Conservation (phyloP, 495 filamentous ascomycete species). For the Penicillium angulare region DNA sequence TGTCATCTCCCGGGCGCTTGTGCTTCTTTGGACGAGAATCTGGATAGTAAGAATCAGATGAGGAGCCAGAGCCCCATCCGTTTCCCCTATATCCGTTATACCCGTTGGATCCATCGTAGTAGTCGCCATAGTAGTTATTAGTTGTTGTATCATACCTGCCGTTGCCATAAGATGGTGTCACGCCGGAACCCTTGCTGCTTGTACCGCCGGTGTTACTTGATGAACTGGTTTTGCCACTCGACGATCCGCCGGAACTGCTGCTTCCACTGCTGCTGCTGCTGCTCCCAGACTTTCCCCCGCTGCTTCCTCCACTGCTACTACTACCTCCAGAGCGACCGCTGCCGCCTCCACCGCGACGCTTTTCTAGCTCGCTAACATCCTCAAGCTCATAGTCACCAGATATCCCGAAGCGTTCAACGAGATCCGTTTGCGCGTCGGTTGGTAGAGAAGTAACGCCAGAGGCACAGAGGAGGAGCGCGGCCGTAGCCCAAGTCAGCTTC, state of each 20-base stretch:
- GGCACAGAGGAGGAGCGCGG: slow-evolving; percentile 30
- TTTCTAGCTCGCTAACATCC: slow-evolving; percentile 48
- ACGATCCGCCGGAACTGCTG: slow-evolving; percentile 22
- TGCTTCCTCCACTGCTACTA: slow-evolving; percentile 16
- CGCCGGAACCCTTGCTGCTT: slow-evolving; percentile 37
- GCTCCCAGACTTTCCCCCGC: not conserved
- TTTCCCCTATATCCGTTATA: not conserved
- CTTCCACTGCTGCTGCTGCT: slow-evolving; percentile 24
- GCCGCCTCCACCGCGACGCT: slow-evolving; percentile 49
- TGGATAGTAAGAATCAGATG: slow-evolving; percentile 33
- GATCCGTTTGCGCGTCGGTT: not conserved
- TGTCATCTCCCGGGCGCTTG: not conserved
- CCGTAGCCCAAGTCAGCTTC: slow-evolving; percentile 29
- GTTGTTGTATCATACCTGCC: slow-evolving; percentile 16
- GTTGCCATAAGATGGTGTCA: slow-evolving; percentile 13
- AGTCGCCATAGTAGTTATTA: slow-evolving; percentile 1
- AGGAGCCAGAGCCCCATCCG: slow-evolving; percentile 58
- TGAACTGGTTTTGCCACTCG: slow-evolving; percentile 18
- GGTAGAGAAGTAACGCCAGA: slow-evolving; percentile 24
- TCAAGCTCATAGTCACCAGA: slow-evolving; percentile 7
- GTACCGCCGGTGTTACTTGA: slow-evolving; percentile 58
- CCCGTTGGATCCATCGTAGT: no score
- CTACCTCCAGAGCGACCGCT: slow-evolving; percentile 32
- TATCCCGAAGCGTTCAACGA: slow-evolving; percentile 21
- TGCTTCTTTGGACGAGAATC: not conserved